Evolutionary conservation across 139 green algal genomes (phyloP), one percentile per base, ranked within the genome.

Genomic region (Coelastrella sp.): DNA sequence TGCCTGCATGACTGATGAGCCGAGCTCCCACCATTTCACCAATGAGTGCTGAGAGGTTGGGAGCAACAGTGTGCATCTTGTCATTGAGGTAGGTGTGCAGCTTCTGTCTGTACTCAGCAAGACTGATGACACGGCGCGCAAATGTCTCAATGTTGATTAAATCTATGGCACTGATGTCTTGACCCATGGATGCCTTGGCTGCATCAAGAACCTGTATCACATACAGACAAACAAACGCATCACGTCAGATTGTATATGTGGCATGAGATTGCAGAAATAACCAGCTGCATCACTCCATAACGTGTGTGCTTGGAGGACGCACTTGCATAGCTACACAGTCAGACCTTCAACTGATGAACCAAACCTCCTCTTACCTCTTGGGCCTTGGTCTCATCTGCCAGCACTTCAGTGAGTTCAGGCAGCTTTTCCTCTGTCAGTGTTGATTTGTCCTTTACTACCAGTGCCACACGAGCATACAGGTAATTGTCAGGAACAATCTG

Each of bases 81-180:
- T 91, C 85, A 30, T 90, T 82, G 66, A 97, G 88, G 87, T 97
- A 97, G 11, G 87, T 87, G 79, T 92, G 89, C 72, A 96, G 87
- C 59, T 92, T 83, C 48, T 89, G 82, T 11, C 81, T 90, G 94
- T 99, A 99, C 88, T 99, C 97, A 15, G 96, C 95, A 76, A 99
- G 91, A 23, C 88, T 90, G 86, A 99, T 98, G 32, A 99, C 97
- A 17, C 96, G 91, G 62, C 90, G 88, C 0, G 97, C 97, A 88
- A 99, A 99, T 17, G 90, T 91, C 89, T 98, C 92, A 66, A 99
- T 99, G 96, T 99, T 99, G 87, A 98, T 92, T 50, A 99, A 87
- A 86, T 99, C 97, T 50, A 98, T 96, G 71, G 95, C 91, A n/a
- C 92, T 96, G 79, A 99, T 99, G 91, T 99, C 97, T 90, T 99